Evolutionary conservation across 2,329 filamentous ascomycete species (phyloP), one percentile per base, ranked within the genome.

Genomic region (Dactylonectria macrodidyma): DNA sequence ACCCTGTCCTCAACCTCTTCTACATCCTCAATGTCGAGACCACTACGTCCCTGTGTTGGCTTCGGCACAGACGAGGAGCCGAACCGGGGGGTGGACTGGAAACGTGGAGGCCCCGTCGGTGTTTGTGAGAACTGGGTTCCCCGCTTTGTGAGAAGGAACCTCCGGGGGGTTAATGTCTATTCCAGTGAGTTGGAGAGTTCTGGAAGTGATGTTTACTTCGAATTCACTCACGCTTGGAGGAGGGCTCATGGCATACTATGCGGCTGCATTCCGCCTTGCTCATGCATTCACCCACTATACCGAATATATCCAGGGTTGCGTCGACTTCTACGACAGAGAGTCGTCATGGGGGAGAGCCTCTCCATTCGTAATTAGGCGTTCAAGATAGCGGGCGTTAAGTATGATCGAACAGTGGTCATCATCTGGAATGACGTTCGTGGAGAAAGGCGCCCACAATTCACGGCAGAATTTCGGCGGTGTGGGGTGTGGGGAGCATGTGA

Each of bases 71-170:
- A 81, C 12, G 79, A 79, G 3, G 77, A 75, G 56, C 78, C 78
- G 69, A 83, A 84, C n/a, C 80, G 77, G 22, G 80, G 81, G 44
- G 81, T 83, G 30, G 80, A 79, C 34, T 79, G 79, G 61, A 82
- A 83, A 59, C 76, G 79, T 55, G 76, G 75, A 7, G 73, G 63
- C 24, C 69, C 76, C 26, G 77, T 71, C 12, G 78, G 78, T 24
- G 78, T 77, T 66, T 80, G 78, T 30, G 79, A 79, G 6, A 74
- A 68, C 57, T 78, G 76, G n/a, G 78, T 73, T 14, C 75, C 73
- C 34, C 80, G 69, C 62, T 80, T 82, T 2, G 80, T 73, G 7
- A 81, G 75, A 61, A 83, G 74, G 63, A 84, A 84, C 6, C 80
- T 78, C 66, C 81, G 77, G 22, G 82, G 81, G 7, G 80, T 78